Evolutionary conservation across 345 rosid genomes (phyloP).

Genomic region (Lenwebbia sp.): DNA sequence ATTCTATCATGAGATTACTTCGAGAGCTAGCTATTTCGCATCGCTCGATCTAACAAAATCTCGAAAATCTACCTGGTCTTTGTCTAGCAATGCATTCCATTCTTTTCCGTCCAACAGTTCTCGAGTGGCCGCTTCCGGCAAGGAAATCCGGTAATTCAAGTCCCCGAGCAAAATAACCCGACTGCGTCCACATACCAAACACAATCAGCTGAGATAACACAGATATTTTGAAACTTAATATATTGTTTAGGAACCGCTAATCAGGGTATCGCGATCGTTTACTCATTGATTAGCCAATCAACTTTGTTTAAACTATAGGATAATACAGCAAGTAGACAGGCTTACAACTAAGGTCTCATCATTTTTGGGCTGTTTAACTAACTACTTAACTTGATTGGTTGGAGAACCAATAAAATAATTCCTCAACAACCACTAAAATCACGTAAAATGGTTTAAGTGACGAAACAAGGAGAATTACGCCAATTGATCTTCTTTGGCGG

Average conservation of each 20-base stretch:
- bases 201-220: neutral
- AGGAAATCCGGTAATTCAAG: conserved; percentile 7
- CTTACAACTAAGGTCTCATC: neutral
- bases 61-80: conserved; percentile 3
- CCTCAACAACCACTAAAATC: conserved; percentile 6
- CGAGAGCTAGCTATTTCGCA: neutral
- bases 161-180: conserved; percentile 5
- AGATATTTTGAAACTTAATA: neutral
- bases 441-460: neutral
- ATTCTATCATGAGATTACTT: neutral
- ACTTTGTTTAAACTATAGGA: conserved; percentile 2
- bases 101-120: neutral
- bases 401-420: neutral
- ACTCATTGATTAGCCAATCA: conserved; percentile 50
- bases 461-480: neutral
- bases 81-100: conserved; percentile 1
- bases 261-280: neutral
- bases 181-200: neutral
- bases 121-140: neutral
- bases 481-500: conserved; percentile 1
- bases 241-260: neutral
- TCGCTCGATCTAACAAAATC: neutral
- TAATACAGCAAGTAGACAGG: neutral
- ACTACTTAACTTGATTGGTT: neutral
- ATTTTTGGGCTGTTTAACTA: neutral